Conservation (phyloP, 257 asterid genomes). For the Lantana camara region DNA sequence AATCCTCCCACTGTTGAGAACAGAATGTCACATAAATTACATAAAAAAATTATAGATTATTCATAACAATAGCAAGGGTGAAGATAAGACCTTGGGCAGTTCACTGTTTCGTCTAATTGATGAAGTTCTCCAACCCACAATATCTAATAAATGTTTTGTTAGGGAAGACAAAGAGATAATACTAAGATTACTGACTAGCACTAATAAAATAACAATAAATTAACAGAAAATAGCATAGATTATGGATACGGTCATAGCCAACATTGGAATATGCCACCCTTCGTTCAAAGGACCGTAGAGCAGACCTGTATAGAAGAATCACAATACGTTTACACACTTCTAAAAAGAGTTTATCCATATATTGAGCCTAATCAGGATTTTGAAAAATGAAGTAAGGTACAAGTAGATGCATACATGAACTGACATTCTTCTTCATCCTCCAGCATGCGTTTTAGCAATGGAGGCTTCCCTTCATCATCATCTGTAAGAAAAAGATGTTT, state of each 20-base stretch:
- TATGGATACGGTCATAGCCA: slow-evolving; percentile 94
- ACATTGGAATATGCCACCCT: slow-evolving; percentile 93
- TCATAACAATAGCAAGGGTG: slow-evolving; percentile 16
- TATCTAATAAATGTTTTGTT: slow-evolving; percentile 52
- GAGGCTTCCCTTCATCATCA: slow-evolving; percentile 83
- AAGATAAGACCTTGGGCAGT: slow-evolving; percentile 73
- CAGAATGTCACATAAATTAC: slow-evolving; percentile 14
- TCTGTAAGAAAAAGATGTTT: slow-evolving; percentile 92
- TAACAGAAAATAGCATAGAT: slow-evolving; percentile 16
- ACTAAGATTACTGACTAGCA: neutral
- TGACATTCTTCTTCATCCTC: slow-evolving; percentile 62
- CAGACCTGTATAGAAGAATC: slow-evolving; percentile 70
- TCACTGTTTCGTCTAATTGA: slow-evolving; percentile 89
- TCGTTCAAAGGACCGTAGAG: slow-evolving; percentile 73
- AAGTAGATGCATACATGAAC: slow-evolving; percentile 64
- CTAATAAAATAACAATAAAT: slow-evolving; percentile 7
- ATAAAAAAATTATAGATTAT: slow-evolving; percentile 3
- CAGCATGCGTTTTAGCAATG: slow-evolving; percentile 82
- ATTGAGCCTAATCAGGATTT: slow-evolving; percentile 17
- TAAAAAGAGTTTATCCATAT: slow-evolving; percentile 1
- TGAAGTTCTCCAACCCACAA: slow-evolving; percentile 99
- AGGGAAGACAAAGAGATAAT: slow-evolving; percentile 41
- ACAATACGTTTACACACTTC: slow-evolving; percentile 11
- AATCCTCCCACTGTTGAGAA: slow-evolving; percentile 83
- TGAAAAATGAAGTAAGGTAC: slow-evolving; percentile 15